These are phyloP conservation scores for Melanogaster broomeanus DNA, from an alignment of 768 basidiomycete genomes.

Conservation along the genomic window DNA sequence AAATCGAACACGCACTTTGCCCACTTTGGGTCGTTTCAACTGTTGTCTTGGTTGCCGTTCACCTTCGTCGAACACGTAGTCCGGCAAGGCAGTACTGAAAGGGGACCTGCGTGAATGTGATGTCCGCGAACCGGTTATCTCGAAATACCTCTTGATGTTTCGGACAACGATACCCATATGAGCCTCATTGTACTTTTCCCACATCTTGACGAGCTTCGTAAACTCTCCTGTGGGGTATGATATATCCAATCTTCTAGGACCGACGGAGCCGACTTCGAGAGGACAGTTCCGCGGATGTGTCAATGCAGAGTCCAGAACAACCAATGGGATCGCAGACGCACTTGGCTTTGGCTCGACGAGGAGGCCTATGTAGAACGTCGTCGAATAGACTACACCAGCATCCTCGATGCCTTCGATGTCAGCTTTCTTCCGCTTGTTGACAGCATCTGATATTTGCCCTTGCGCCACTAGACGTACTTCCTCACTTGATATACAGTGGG, in stretches of 20 bases:
- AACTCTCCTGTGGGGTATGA: slow-evolving; percentile 97
- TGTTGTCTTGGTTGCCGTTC: slow-evolving; percentile 72
- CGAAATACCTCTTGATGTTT: slow-evolving; percentile 81
- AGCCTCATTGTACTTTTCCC: slow-evolving; percentile 92
- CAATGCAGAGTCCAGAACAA: slow-evolving; percentile 14
- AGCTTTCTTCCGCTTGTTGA: slow-evolving; percentile 73
- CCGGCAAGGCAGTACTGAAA: slow-evolving; percentile 70
- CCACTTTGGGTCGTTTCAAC: slow-evolving; percentile 72
- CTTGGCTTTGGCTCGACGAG: slow-evolving; percentile 89
- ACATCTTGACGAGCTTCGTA: slow-evolving; percentile 88
- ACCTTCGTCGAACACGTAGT: slow-evolving; percentile 79
- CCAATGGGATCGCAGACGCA: slow-evolving; percentile 42
- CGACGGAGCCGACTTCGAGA: slow-evolving; percentile 66
- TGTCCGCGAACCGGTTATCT: slow-evolving; percentile 14
- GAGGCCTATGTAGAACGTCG: slow-evolving; percentile 97
- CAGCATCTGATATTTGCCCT: slow-evolving; percentile 77
- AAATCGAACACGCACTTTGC: slow-evolving; percentile 46
- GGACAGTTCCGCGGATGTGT: slow-evolving; percentile 10
- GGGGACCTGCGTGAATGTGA: slow-evolving; percentile 19
- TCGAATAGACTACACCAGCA: slow-evolving; percentile 82
- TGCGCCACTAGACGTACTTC: slow-evolving; percentile 88
- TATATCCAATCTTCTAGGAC: slow-evolving; percentile 87
- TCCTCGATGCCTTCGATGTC: slow-evolving; percentile 79
- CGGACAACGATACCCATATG: slow-evolving; percentile 95
- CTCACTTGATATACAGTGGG: slow-evolving; percentile 80